Base-by-base conservation (phyloP, 106 monocot genomes). In the Apostasia ramifera region DNA sequence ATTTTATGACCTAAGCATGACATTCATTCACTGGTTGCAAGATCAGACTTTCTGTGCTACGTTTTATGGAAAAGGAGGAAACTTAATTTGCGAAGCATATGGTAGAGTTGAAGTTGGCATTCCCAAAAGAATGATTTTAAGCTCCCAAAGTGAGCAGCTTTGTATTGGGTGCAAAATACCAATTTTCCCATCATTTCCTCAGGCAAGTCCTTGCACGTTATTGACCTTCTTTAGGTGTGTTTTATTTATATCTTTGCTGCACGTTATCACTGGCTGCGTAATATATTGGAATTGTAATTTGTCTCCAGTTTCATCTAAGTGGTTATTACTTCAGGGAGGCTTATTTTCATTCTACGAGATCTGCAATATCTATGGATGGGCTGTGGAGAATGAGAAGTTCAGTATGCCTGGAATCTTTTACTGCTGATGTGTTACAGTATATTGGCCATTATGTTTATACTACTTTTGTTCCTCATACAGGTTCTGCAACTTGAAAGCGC, bases 311-410 rank as follows among this genome's bases (percentile, higher is more conserved):
- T 44, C 44, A 14, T 26, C 26, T 42, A 70, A 6, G 11, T 40
- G n/a, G 53, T 54, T 71, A 56, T 51, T 47, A 37, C 1, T 38
- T 8, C 77, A 92, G 92, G 97, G 92, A 8, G 79, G 87, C 64
- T 81, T 98, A 69, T 98, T 98, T 83, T 92, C 97, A 51, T 89
- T 98, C 74, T 98, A 90, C 54, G 89, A 92, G 62, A 53, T 87
- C 38, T 98, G 97, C 70, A 83, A 81, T 66, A 76, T 77, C 81
- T 98, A 83, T 76, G 83, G 57, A 50, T 98, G 97, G 97, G 60
- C 13, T 12, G 59, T 80, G 80, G 89, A 77, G 56, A 77, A 92
- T 78, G 83, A 87, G 9, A 79, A 90, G 89, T 92, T 98, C 51
- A 63, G 26, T 26, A 26, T 26, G 26, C 26, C 67, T 6, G 8